Evolutionary conservation across 2,329 filamentous ascomycete species (phyloP).

Genomic region (Pseudocercospora musae): DNA sequence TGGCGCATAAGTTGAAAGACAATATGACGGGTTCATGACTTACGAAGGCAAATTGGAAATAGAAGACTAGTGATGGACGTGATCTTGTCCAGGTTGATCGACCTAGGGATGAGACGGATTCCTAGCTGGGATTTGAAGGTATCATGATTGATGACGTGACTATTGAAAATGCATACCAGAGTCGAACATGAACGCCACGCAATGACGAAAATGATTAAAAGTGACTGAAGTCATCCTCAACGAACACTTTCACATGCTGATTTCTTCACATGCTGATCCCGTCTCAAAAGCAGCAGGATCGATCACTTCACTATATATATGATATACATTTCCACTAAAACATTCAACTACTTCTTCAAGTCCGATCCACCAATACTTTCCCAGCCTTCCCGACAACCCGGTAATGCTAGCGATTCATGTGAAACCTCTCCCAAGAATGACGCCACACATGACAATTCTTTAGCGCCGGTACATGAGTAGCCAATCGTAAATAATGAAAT

Average conservation of each 20-base stretch:
- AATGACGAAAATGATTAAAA: too few relatives aligned
- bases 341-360: not conserved
- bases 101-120: constrained; percentile 55
- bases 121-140: constrained; percentile 29
- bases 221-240: too few relatives aligned
- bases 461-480: not conserved
- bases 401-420: not conserved
- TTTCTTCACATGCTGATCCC: too few relatives aligned
- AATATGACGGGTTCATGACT: too few relatives aligned
- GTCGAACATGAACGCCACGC: too few relatives aligned
- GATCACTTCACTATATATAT: not conserved
- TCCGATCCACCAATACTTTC: not conserved
- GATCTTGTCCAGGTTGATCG: too few relatives aligned
- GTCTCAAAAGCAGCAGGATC: not conserved
- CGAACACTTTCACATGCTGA: too few relatives aligned
- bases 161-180: too few relatives aligned
- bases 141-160: too few relatives aligned
- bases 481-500: not conserved
- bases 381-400: not conserved
- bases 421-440: not conserved
- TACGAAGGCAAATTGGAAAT: too few relatives aligned
- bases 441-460: not conserved
- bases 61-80: constrained; percentile 56
- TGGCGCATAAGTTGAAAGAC: constrained; percentile 27
- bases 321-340: not conserved